Conservation (phyloP, 2,329 filamentous ascomycete genomes). For the Bipolaris sorokiniana region DNA sequence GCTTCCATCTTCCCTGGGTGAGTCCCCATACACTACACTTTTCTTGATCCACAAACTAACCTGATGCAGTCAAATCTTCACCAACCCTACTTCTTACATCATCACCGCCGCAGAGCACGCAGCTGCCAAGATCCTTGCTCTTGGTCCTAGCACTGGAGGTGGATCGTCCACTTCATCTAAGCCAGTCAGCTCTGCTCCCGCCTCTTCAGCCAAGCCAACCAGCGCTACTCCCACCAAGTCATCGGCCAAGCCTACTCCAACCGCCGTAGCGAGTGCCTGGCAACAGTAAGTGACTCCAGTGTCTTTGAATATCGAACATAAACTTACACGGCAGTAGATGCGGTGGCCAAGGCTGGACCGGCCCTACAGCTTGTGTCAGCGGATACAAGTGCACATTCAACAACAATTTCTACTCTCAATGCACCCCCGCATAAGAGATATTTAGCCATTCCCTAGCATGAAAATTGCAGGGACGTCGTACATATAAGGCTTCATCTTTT, state of each 20-base stretch:
- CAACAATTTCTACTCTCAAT: conserved; percentile 19
- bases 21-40: conserved; percentile 5
- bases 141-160: conserved; percentile 14
- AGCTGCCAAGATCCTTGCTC: conserved; percentile 48
- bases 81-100: conserved; percentile 50
- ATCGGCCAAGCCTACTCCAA: not conserved
- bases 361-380: conserved; percentile 25
- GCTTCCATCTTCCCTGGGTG: conserved; percentile 55
- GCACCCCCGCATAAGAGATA: conserved; percentile 4
- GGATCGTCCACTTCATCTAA: not conserved
- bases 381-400: conserved; percentile 18
- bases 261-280: conserved; percentile 2
- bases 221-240: not conserved
- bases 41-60: conserved; percentile 16
- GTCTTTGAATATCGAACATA: not conserved
- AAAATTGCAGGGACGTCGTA: not conserved
- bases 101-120: conserved; percentile 47
- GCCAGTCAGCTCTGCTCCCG: no score
- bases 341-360: conserved; percentile 26
- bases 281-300: conserved; percentile 6
- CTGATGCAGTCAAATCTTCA: conserved; percentile 37
- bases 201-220: no score
- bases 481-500: conserved; percentile 7
- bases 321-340: conserved; percentile 22
- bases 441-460: not conserved